phyloP scores from a whole-genome alignment of 2,329 filamentous ascomycete species.

The Paecilomyces fulvus region DNA sequence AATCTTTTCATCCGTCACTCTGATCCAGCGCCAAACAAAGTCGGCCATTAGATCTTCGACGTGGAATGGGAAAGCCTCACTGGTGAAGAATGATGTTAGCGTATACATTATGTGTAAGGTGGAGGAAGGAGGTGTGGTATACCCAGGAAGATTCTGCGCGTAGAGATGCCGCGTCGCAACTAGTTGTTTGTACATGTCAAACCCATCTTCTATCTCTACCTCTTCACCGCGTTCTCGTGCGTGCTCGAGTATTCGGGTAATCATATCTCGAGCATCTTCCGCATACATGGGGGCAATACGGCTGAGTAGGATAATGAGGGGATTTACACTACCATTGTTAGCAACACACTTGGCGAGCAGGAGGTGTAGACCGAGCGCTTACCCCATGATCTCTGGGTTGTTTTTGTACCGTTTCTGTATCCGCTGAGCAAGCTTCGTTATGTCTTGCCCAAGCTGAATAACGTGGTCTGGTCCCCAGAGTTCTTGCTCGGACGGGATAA shows the following conservation, averaged over 20 bases:
- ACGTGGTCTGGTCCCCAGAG: slow-evolving; percentile 89
- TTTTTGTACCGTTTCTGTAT: slow-evolving; percentile 89
- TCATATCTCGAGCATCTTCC: slow-evolving; percentile 76
- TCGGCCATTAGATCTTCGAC: slow-evolving; percentile 78
- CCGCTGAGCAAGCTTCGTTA: slow-evolving; percentile 75
- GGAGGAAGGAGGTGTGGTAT: slow-evolving; percentile 2
- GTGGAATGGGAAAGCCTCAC: slow-evolving; percentile 70
- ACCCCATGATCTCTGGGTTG: slow-evolving; percentile 78
- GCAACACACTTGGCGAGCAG: slow-evolving; percentile 1
- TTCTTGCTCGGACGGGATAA: slow-evolving; percentile 70
- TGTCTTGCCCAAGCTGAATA: slow-evolving; percentile 76
- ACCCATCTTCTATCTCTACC: slow-evolving; percentile 82
- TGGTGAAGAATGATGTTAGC: slow-evolving; percentile 10
- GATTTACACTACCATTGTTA: slow-evolving; percentile 41
- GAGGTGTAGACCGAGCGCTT: slow-evolving; percentile 42
- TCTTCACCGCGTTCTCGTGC: slow-evolving; percentile 63
- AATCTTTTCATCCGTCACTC: slow-evolving; percentile 68
- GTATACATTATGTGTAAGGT: not conserved
- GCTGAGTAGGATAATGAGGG: slow-evolving; percentile 64
- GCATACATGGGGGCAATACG: slow-evolving; percentile 86
- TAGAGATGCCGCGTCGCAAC: slow-evolving; percentile 79
- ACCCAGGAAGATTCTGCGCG: slow-evolving; percentile 60
- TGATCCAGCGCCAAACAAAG: slow-evolving; percentile 96
- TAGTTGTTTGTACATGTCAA: slow-evolving; percentile 84
- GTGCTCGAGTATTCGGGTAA: slow-evolving; percentile 68